Evolutionary conservation across 345 rosid genomes (phyloP).

Genomic region (Angophora floribunda): DNA sequence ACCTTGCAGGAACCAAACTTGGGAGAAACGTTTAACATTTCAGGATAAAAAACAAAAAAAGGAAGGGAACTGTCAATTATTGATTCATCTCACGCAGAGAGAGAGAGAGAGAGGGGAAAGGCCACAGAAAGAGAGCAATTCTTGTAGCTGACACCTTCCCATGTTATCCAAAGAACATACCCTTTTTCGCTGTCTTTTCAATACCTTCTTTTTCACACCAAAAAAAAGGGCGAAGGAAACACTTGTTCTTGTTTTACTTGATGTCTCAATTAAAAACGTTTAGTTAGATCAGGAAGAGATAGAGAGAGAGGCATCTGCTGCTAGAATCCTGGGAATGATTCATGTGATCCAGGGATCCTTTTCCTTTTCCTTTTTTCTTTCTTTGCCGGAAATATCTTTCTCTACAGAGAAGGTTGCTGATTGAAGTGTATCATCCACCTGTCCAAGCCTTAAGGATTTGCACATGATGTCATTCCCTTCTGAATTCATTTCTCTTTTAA

Average conservation of each 20-base stretch:
- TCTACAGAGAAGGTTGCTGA: background rate
- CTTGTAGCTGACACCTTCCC: background rate
- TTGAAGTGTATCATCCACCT: background rate
- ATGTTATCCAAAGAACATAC: background rate
- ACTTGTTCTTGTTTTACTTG: background rate
- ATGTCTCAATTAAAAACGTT: background rate
- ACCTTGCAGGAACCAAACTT: background rate
- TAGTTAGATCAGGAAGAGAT: background rate
- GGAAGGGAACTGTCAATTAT: background rate
- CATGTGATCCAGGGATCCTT: background rate
- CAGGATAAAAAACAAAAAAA: background rate
- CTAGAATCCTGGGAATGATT: background rate
- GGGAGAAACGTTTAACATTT: background rate
- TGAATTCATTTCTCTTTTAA: background rate
- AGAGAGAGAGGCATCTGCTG: background rate
- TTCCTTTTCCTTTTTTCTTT: background rate
- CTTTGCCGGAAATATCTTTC: background rate
- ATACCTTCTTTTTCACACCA: background rate
- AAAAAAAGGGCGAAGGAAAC: background rate
- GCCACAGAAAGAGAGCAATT: background rate
- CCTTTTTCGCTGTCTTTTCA: background rate
- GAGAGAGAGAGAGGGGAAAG: background rate
- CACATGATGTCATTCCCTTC: background rate
- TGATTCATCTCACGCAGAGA: background rate
- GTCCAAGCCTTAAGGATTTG: background rate